Evolutionary conservation across 805 yeast species (phyloP).

Genomic region (Candida orba): DNA sequence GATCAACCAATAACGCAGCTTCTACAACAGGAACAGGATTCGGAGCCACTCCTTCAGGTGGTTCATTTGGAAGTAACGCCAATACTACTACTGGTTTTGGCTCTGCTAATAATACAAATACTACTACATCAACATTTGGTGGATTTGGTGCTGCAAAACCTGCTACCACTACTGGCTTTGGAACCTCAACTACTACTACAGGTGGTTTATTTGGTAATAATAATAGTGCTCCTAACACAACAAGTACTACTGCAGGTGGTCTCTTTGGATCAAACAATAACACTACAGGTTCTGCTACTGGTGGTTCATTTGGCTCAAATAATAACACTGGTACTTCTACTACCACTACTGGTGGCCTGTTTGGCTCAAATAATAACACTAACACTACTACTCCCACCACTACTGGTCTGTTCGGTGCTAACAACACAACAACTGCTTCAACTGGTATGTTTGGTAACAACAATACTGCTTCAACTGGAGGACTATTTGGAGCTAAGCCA

Average conservation of each 20-base stretch:
- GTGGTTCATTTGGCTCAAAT: slow-evolving; percentile 27
- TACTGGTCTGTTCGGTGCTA: slow-evolving; percentile 6
- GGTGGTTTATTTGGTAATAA: slow-evolving; percentile 29
- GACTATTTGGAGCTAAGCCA: neutral
- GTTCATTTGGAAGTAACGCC: slow-evolving; percentile 28
- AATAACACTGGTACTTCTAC: slow-evolving; percentile 11
- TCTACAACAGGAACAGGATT: slow-evolving; percentile 10
- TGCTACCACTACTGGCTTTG: slow-evolving; percentile 4
- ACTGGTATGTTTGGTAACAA: slow-evolving; percentile 6
- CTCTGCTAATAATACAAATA: neutral
- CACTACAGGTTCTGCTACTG: slow-evolving; percentile 13
- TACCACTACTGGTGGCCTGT: slow-evolving; percentile 25
- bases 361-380: slow-evolving; percentile 19
- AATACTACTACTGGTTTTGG: slow-evolving; percentile 18
- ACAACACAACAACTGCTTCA: slow-evolving; percentile 8
- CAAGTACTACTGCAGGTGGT: slow-evolving; percentile 21
- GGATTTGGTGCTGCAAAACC: slow-evolving; percentile 34
- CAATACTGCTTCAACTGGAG: slow-evolving; percentile 8
- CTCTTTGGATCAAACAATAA: slow-evolving; percentile 28
- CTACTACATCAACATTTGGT: slow-evolving; percentile 11
- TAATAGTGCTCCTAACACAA: slow-evolving; percentile 2
- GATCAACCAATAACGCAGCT: slow-evolving; percentile 12
- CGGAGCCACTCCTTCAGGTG: slow-evolving; percentile 10
- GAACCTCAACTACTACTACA: slow-evolving; percentile 3
- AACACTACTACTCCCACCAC: slow-evolving; percentile 6